These are phyloP conservation scores for Lantana camara DNA, from an alignment of 257 asterid species.

Conservation along the genomic window DNA sequence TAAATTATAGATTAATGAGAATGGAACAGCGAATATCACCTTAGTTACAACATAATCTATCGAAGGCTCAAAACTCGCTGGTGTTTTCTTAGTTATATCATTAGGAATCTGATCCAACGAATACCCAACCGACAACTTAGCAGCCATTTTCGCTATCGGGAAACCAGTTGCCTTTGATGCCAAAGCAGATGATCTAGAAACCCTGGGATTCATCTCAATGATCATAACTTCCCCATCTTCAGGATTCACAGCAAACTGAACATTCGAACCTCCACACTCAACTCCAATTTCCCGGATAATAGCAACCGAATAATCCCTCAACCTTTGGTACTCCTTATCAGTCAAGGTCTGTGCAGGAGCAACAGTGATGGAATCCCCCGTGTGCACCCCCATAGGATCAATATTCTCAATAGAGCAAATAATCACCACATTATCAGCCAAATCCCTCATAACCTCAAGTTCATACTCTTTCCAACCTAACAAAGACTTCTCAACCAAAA, in stretches of 20 bases:
- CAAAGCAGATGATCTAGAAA: conserved; percentile 93
- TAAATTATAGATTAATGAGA: conserved; percentile 5
- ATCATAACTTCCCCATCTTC: conserved; percentile 97
- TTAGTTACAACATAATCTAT: conserved; percentile 96
- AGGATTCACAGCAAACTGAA: conserved; percentile 95
- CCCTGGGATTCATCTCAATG: conserved; percentile 98
- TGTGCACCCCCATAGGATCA: conserved; percentile 97
- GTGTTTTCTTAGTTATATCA: conserved; percentile 95
- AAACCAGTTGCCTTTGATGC: conserved; percentile 99
- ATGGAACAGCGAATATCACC: conserved; percentile 43
- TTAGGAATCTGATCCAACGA: conserved; percentile 96
- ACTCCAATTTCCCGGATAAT: conserved; percentile 98
- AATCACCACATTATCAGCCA: conserved; percentile 98
- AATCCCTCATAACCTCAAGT: conserved; percentile 96
- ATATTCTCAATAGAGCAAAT: conserved; percentile 98
- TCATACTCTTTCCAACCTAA: conserved; percentile 99
- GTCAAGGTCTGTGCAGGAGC: conserved; percentile 99
- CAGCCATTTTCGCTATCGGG: conserved; percentile 99
- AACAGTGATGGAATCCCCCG: conserved; percentile 96
- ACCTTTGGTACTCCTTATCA: conserved; percentile 91
- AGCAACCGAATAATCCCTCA: conserved; percentile 95
- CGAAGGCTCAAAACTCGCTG: conserved; percentile 99
- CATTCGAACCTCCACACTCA: conserved; percentile 98
- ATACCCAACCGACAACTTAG: conserved; percentile 93
- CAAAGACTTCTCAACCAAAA: conserved; percentile 92